Evolutionary conservation across 768 basidiomycete genomes (phyloP).

Genomic region (Leccinum imitatum): DNA sequence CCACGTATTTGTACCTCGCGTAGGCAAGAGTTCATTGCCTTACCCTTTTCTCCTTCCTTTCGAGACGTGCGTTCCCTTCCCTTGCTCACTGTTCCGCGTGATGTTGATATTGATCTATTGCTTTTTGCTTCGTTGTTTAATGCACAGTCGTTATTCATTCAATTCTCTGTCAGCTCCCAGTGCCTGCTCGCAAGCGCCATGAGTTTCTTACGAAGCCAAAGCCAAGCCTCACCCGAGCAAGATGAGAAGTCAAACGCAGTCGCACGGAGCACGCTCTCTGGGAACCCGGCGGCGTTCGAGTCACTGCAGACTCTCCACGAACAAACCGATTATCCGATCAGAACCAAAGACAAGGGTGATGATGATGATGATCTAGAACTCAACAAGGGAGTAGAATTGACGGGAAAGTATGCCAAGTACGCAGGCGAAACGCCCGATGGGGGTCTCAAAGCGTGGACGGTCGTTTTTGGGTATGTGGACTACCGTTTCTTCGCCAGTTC

Average conservation of each 20-base stretch:
- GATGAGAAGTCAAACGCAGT: not conserved
- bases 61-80: not conserved
- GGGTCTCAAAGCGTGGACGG: constrained; percentile 32
- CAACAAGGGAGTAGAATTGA: not conserved
- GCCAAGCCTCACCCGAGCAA: not conserved
- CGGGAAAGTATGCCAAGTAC: constrained; percentile 20
- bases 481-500: not conserved
- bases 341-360: not conserved
- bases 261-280: not conserved
- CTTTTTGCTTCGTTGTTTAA: not conserved
- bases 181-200: not conserved
- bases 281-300: not conserved
- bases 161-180: too few species aligned
- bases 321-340: not conserved
- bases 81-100: not conserved
- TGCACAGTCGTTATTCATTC: not conserved
- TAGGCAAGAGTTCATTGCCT: not conserved
- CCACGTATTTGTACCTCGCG: not conserved
- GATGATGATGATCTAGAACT: constrained; percentile 7
- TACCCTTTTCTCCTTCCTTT: not conserved
- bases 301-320: constrained; percentile 11
- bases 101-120: not conserved
- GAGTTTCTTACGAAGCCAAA: not conserved
- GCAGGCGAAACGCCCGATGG: constrained; percentile 29
- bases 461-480: constrained; percentile 27